Base-by-base conservation (phyloP, 768 basidiomycete genomes). In the Leccinum disarticulatum region DNA sequence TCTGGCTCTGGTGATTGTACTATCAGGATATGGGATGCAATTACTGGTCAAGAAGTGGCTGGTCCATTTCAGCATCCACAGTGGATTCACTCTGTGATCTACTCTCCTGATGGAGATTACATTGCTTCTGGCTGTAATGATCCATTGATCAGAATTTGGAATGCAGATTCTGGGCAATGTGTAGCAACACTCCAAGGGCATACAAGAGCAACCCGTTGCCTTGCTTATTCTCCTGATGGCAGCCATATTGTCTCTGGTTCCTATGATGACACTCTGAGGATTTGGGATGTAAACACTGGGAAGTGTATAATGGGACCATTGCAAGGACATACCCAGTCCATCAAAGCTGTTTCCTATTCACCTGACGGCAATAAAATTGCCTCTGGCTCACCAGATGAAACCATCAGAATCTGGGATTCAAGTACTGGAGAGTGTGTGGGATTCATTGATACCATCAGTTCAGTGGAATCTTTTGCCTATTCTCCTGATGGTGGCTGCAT, bases 401-500 rank as follows among this genome's bases (percentile, higher is more conserved):
- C 65, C 4, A 59, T 73, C 10, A 62, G 51, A 8, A 15, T 73
- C 2, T 74, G 69, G 71, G 43, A 67, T 27, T 15, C 59, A 31
- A 11, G 30, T 4, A 56, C 62, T 59, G 54, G 65, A 47, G 31
- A 55, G 11, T 46, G 33, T 33, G 33, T 33, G 33, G 33, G 33
- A 33, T 13, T 13, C 33, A 13, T 33, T 33, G 33, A 13, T 13
- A 33, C 13, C 33, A 33, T 4, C 5, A 33, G 4, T 33, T 33
- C 33, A 28, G 48, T 68, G 0, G 38, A 38, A 10, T 64, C 66
- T 57, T 41, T 72, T 55, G 70, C 62, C 19, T 62, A 68, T 50
- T 73, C 73, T 14, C 63, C 64, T 38, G 62, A 74, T 65, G 61
- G 64, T 10, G 62, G 10, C 28, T 54, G 57, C 8, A 56, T 76